Conservation (phyloP, 345 rosid genomes). For the Eucalyptus polybractea region DNA sequence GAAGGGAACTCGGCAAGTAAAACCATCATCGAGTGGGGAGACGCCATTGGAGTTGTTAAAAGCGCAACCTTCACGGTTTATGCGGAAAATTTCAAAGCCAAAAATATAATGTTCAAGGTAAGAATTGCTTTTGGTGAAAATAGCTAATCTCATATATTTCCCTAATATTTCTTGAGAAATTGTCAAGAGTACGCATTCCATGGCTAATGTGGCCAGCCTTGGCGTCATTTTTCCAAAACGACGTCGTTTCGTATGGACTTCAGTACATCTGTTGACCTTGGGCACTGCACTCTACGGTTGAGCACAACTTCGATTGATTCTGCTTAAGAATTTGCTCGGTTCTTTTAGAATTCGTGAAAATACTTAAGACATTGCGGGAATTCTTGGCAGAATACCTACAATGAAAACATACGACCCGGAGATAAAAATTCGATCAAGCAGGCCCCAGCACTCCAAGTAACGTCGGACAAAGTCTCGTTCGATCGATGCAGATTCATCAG, state of each 20-base stretch:
- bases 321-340: not conserved
- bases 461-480: conserved; percentile 21
- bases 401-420: not conserved
- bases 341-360: not conserved
- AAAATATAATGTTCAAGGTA: conserved; percentile 22
- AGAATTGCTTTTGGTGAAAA: not conserved
- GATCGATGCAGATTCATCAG: conserved; percentile 17
- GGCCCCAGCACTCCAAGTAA: conserved; percentile 24
- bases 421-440: not conserved
- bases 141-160: not conserved
- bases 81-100: conserved; percentile 24
- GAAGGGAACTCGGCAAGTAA: conserved; percentile 6
- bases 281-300: not conserved
- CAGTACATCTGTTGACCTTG: not conserved
- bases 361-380: not conserved
- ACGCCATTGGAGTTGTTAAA: not conserved
- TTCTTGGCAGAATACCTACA: conserved; percentile 18
- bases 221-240: not conserved
- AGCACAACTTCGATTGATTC: not conserved
- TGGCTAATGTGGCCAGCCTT: conserved; percentile 5
- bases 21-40: conserved; percentile 12
- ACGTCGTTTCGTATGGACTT: not conserved
- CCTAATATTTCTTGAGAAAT: not conserved
- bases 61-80: conserved; percentile 9
- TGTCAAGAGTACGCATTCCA: conserved; percentile 4